Evolutionary conservation across 2,329 filamentous ascomycete species (phyloP), one percentile per base, ranked within the genome.

Genomic region (Rutstroemia sp.): DNA sequence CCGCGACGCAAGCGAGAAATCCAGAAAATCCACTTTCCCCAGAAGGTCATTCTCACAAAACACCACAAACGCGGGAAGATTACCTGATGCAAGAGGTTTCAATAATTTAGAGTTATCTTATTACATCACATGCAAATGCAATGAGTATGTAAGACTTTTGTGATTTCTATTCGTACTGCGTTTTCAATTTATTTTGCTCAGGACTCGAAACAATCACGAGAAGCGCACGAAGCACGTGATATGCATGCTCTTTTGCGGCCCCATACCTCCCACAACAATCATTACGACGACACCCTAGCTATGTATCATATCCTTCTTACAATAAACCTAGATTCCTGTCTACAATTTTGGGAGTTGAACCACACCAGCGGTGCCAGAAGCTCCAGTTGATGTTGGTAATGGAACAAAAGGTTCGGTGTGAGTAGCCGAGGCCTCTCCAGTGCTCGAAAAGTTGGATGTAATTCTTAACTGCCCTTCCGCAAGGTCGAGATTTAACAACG

Each of bases 391-490:
- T 48, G 58, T 57, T 23, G 62, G 60, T 2, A 65, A 42, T n/a
- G 61, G 30, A 23, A 61, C 58, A 36, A 60, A 63, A 42, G 57
- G 17, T 38, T 63, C 61, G 2, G 57, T 62, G 38, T 64, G 60
- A 16, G 63, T 65, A 23, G 63, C 54, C 48, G 60, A 59, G 9
- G 61, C 54, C n/a, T 14, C 14, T 19, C 61, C 64, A 12, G 47
- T 23, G 12, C 52, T 64, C 30, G 61, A 64, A 40, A 62, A 67
- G 23, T 63, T 62, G 5, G 45, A 57, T 5, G 48, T 54, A 30
- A 63, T 19, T 39, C 44, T 61, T 19, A 51, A 23, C 5, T 56
- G 60, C 0, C 81, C 81, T 16, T 78, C 82, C 0, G 79, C 62
- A 9, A 69, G 30, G 51, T 69, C 67, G 10, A 65, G 44, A n/a